phyloP scores from a whole-genome alignment of 129 eudicot genomes.

The Cynara cardunculus region DNA sequence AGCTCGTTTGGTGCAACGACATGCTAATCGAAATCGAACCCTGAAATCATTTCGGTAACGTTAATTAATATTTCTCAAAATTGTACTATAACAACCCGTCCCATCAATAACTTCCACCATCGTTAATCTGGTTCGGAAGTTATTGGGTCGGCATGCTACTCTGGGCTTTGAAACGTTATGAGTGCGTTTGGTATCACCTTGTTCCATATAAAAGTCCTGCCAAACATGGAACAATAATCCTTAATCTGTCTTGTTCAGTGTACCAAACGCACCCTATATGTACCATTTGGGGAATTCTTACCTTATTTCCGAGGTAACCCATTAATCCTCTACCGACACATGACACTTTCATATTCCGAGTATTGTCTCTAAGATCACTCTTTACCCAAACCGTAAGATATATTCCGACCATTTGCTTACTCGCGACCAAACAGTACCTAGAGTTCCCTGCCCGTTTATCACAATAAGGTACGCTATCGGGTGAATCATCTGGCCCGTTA shows the following conservation, averaged over 20 bases:
- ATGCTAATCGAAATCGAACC: conserved; percentile 87
- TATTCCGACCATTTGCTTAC: conserved; percentile 97
- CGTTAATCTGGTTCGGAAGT: neutral
- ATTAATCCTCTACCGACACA: conserved; percentile 98
- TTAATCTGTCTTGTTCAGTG: no score
- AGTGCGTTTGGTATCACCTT: no score
- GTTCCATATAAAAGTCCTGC: neutral
- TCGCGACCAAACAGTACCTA: conserved; percentile 84
- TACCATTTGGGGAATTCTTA: conserved; percentile 3
- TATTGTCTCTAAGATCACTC: conserved; percentile 70
- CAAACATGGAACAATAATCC: no score
- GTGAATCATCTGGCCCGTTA: conserved; percentile 53
- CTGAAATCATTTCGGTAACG: conserved; percentile 31
- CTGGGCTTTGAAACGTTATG: no score
- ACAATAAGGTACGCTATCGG: conserved; percentile 32
- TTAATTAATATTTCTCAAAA: conserved; percentile 6
- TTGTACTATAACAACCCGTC: neutral
- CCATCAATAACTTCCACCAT: neutral
- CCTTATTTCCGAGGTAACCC: conserved; percentile 99
- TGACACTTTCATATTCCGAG: conserved; percentile 74
- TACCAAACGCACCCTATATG: neutral
- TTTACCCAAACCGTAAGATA: conserved; percentile 88
- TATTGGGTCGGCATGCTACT: neutral
- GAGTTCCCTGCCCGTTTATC: conserved; percentile 46
- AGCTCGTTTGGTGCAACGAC: conserved; percentile 90